Conservation (phyloP, 2,329 filamentous ascomycete species). For the Penicillium sp. region DNA sequence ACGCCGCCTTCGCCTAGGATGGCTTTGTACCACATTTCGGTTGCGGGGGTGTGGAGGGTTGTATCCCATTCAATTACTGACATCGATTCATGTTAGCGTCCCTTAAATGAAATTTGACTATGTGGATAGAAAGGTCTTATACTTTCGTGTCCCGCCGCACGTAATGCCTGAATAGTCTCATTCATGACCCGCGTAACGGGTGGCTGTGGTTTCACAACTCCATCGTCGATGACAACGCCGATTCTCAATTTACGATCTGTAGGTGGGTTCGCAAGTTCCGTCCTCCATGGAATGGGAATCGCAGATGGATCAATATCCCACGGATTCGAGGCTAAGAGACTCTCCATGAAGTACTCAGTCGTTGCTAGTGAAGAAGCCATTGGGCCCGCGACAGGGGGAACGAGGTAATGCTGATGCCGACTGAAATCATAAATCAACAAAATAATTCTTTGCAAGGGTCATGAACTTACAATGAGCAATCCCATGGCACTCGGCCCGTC, state of each 20-base stretch:
- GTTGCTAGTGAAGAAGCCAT: constrained; percentile 20
- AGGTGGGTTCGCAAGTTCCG: constrained; percentile 22
- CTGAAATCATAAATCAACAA: neutral
- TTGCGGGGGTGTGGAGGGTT: constrained; percentile 20
- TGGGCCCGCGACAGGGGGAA: constrained; percentile 1
- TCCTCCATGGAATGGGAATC: constrained; percentile 4
- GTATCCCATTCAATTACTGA: constrained; percentile 35
- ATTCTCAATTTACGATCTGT: constrained; percentile 56
- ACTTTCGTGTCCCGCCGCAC: constrained; percentile 55
- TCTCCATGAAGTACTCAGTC: constrained; percentile 32
- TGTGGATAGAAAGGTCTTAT: neutral
- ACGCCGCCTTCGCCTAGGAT: constrained; percentile 34
- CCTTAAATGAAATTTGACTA: too few relatives aligned
- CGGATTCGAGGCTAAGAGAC: neutral
- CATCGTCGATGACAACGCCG: constrained; percentile 61
- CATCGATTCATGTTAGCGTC: too few relatives aligned
- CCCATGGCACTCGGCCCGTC: constrained; percentile 31
- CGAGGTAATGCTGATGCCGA: neutral
- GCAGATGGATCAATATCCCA: constrained; percentile 6
- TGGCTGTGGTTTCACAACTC: constrained; percentile 60
- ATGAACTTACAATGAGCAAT: constrained; percentile 6
- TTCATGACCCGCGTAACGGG: constrained; percentile 58
- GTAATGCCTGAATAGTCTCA: constrained; percentile 53
- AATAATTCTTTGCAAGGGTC: too few relatives aligned
- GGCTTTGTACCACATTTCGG: constrained; percentile 31